Evolutionary conservation across 768 basidiomycete genomes (phyloP).

Genomic region (Boletus reticuloceps): DNA sequence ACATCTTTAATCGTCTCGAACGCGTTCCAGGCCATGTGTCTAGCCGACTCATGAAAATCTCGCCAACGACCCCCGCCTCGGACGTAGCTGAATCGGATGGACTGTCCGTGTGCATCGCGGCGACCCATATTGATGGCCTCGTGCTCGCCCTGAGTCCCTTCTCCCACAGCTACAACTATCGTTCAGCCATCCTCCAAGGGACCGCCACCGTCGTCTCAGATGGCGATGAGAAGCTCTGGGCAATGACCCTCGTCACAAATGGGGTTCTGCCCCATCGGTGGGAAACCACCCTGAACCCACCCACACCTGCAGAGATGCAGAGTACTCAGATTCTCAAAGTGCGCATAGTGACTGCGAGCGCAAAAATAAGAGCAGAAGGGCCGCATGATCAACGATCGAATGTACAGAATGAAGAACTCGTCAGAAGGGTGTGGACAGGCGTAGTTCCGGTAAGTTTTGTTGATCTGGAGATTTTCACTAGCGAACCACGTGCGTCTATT

Average conservation of each 20-base stretch:
- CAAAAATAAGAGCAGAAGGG: constrained; percentile 23
- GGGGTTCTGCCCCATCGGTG: constrained; percentile 22
- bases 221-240: constrained; percentile 24
- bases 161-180: constrained; percentile 27
- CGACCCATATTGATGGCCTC: constrained; percentile 24
- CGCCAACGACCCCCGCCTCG: not conserved
- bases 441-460: constrained; percentile 19
- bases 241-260: constrained; percentile 21
- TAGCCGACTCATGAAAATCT: constrained; percentile 28
- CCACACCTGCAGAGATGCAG: constrained; percentile 22
- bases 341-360: constrained; percentile 18
- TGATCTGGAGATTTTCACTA: not conserved
- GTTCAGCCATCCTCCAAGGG: constrained; percentile 23
- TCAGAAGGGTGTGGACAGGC: constrained; percentile 22
- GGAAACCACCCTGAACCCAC: constrained; percentile 21
- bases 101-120: constrained; percentile 22
- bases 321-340: constrained; percentile 25
- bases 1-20: not conserved
- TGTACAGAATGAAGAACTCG: constrained; percentile 12
- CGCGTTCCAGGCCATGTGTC: constrained; percentile 15
- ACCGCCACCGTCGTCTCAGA: constrained; percentile 13
- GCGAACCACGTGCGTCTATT: not conserved
- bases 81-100: not conserved
- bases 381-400: constrained; percentile 21
- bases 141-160: constrained; percentile 24